Evolutionary conservation across 169 alveolate species (phyloP), one percentile per base, ranked within the genome.

Genomic region (Babesia divergens): DNA sequence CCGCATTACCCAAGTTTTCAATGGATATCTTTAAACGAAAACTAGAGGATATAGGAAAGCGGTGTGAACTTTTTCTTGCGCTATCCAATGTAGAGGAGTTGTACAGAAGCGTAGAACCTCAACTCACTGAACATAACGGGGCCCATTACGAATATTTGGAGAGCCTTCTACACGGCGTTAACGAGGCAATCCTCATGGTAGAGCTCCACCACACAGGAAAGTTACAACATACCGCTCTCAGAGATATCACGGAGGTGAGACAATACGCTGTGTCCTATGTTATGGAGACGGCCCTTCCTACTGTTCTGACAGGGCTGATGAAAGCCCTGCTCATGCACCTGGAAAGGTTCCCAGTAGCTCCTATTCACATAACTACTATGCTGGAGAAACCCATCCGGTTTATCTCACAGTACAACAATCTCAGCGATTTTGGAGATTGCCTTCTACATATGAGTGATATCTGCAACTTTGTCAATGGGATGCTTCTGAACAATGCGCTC

Each of bases 231-330:
- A 32, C 51, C 29, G 32, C 29, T n/a, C 51, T 62, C 35, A 24
- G 50, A 14, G 72, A 74, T 14, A 65, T 31, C 40, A 32, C 16
- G 20, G 53, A 58, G 34, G 40, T 53, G 3, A 28, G 44, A 32
- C 54, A 75, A 26, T 75, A 53, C 34, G 37, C 70, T 22, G 76
- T 77, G 44, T 53, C 82, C 13, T 65, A 40, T 28, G n/a, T 77
- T 20, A 58, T 46, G 67, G 86, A 77, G 40, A 50, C 59, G 7
- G 34, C 43, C 29, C 34, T 77, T n/a, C 37, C 51, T 2, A 24
- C 0, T 0, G 59, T 46, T 31, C 38, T 77, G 37, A 29, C 56
- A 9, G 34, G 38, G 18, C 38, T 77, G 42, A 46, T 55, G 52
- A 46, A 38, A 2, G 56, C 68, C 44, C 34, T 67, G 0, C 42